A percentile compares a stretch with the other conserved stretches of the same genome.
Conservation (phyloP, 2,329 filamentous ascomycete genomes). For the Epichloe elymi region DNA sequence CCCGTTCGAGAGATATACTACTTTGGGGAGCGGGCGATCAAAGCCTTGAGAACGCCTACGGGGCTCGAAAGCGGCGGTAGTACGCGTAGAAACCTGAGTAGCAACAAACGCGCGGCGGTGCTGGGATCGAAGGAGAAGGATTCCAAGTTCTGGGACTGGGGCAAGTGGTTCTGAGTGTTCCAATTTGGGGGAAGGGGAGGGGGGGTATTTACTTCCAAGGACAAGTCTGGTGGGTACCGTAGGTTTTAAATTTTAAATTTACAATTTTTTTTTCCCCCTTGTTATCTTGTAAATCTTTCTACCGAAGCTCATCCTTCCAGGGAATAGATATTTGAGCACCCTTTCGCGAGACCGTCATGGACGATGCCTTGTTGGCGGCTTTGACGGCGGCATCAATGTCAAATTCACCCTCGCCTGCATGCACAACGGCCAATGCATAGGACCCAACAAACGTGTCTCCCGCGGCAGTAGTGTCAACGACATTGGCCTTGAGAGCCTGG, state of each 20-base stretch:
- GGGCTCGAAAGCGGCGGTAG: not conserved
- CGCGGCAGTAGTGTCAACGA: constrained; percentile 87
- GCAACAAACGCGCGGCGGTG: not conserved
- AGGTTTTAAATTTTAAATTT: constrained; percentile 1
- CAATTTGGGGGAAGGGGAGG: not conserved
- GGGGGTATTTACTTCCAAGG: not conserved
- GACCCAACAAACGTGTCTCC: constrained; percentile 90
- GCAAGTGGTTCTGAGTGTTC: constrained; percentile 16
- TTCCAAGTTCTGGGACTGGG: constrained; percentile 12
- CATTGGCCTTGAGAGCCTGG: constrained; percentile 53
- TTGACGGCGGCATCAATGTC: constrained; percentile 42
- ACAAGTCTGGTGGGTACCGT: not conserved
- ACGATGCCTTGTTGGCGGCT: constrained; percentile 38
- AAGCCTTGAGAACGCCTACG: not conserved
- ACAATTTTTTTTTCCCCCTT: constrained; percentile 6
- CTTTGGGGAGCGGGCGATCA: constrained; percentile 5
- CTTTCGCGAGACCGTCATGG: constrained; percentile 28
- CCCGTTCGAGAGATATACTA: constrained; percentile 5
- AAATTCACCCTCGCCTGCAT: constrained; percentile 23
- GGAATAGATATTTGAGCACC: constrained; percentile 32
- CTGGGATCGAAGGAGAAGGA: constrained; percentile 13
- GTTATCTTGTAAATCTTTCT: constrained; percentile 6
- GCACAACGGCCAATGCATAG: constrained; percentile 64
- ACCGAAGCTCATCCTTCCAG: constrained; percentile 29
- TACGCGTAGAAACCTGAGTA: not conserved